These are phyloP conservation scores for Notholithocarpus densiflorus DNA, from an alignment of 306 rosid species.

Conservation along the genomic window DNA sequence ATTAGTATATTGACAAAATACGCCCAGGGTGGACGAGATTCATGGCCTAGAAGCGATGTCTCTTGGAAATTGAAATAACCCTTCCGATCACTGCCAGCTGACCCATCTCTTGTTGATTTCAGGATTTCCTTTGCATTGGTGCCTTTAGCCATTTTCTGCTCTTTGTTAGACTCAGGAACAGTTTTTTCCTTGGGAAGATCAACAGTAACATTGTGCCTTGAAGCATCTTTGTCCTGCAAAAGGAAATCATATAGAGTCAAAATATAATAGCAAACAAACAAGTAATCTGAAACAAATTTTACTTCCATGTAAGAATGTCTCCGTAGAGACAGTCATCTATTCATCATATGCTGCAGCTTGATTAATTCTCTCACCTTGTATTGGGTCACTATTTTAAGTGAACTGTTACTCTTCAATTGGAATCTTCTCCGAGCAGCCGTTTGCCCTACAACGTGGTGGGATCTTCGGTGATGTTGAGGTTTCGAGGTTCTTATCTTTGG, in stretches of 20 bases:
- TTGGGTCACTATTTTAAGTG: not conserved
- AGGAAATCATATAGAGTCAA: no score
- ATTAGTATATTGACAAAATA: slow-evolving; percentile 24
- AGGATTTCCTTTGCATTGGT: not conserved
- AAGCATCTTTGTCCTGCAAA: no score
- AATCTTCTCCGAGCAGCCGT: slow-evolving; percentile 17
- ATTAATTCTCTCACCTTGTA: slow-evolving; percentile 40
- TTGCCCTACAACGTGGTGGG: not conserved
- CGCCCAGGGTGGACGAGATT: slow-evolving; percentile 32
- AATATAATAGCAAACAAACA: no score
- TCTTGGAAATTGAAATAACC: slow-evolving; percentile 27
- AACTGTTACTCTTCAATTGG: slow-evolving; percentile 23
- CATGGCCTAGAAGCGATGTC: slow-evolving; percentile 17
- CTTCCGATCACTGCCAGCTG: slow-evolving; percentile 9
- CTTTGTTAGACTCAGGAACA: not conserved
- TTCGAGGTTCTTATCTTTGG: not conserved
- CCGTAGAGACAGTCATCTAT: not conserved
- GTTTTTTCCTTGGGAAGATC: not conserved
- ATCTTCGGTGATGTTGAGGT: slow-evolving; percentile 16
- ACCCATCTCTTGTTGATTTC: slow-evolving; percentile 10
- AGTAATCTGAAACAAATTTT: no score
- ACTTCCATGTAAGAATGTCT: no score
- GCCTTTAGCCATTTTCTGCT: slow-evolving; percentile 13
- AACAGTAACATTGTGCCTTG: not conserved
- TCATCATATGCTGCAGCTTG: not conserved